phyloP scores from a whole-genome alignment of 2,329 filamentous ascomycete genomes.

The Ceratocystis diversiconidia region DNA sequence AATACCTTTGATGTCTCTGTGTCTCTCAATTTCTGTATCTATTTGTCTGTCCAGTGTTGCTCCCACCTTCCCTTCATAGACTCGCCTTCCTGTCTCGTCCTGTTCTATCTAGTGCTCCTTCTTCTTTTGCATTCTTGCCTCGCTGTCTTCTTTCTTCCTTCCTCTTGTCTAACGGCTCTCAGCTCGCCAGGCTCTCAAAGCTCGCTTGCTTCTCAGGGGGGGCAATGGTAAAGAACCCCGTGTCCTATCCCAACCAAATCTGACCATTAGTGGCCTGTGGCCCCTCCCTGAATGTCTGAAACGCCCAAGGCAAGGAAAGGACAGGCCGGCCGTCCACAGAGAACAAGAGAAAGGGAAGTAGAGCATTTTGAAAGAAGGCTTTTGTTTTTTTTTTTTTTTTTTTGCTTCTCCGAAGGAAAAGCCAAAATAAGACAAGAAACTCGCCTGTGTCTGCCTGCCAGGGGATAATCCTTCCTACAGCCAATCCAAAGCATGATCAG shows the following conservation, averaged over 20 bases:
- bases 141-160: slow-evolving; percentile 1
- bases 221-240: neutral
- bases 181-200: neutral
- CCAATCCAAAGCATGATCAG: neutral
- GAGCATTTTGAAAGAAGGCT: neutral
- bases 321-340: neutral
- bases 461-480: neutral
- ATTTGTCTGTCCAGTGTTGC: neutral
- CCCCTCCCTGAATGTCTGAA: slow-evolving; percentile 5
- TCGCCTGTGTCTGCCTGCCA: neutral
- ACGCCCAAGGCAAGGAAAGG: slow-evolving; percentile 1
- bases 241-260: neutral
- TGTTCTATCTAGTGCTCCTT: neutral
- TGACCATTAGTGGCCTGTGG: neutral
- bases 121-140: neutral
- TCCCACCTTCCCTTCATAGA: neutral
- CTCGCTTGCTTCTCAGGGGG: neutral
- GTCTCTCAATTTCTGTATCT: neutral
- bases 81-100: neutral
- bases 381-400: neutral
- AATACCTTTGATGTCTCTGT: neutral
- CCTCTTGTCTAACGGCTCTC: neutral
- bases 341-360: neutral
- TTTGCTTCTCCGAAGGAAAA: neutral
- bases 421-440: neutral